Evolutionary conservation across 441 rosid genomes (phyloP).

Genomic region (Erodium trifolium): DNA sequence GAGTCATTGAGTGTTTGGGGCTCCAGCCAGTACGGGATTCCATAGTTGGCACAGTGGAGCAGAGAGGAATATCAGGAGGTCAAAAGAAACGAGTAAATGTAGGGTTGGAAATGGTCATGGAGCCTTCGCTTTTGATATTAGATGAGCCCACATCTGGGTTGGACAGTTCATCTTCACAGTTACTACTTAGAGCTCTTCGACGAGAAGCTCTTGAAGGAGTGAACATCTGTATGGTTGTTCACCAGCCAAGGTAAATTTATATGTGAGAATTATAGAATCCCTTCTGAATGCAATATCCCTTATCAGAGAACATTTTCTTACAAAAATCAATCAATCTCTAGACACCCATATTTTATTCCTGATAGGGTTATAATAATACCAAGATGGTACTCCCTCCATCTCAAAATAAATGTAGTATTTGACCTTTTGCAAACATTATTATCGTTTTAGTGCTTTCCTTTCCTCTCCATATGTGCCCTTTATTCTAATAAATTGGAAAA

Average conservation of each 20-base stretch:
- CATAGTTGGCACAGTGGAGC: slow-evolving; percentile 86
- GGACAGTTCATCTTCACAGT: slow-evolving; percentile 91
- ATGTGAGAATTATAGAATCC: neutral
- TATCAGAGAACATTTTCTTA: neutral
- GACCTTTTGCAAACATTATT: neutral
- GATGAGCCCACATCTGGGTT: slow-evolving; percentile 99
- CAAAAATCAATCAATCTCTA: neutral
- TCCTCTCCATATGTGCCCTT: neutral
- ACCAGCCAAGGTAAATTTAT: slow-evolving; percentile 70
- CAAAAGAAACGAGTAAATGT: slow-evolving; percentile 95
- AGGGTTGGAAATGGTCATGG: slow-evolving; percentile 99
- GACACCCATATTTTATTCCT: neutral
- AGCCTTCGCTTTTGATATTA: slow-evolving; percentile 89
- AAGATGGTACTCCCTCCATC: neutral
- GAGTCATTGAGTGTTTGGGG: slow-evolving; percentile 84
- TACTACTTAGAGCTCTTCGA: slow-evolving; percentile 84
- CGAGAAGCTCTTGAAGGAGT: slow-evolving; percentile 99
- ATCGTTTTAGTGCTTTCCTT: neutral
- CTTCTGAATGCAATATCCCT: neutral
- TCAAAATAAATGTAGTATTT: neutral
- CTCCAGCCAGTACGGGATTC: slow-evolving; percentile 75
- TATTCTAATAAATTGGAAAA: neutral
- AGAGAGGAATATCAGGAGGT: slow-evolving; percentile 94
- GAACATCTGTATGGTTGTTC: slow-evolving; percentile 88
- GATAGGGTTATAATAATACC: neutral